phyloP scores from a whole-genome alignment of 306 rosid species.

The Ormosia semicastrata region DNA sequence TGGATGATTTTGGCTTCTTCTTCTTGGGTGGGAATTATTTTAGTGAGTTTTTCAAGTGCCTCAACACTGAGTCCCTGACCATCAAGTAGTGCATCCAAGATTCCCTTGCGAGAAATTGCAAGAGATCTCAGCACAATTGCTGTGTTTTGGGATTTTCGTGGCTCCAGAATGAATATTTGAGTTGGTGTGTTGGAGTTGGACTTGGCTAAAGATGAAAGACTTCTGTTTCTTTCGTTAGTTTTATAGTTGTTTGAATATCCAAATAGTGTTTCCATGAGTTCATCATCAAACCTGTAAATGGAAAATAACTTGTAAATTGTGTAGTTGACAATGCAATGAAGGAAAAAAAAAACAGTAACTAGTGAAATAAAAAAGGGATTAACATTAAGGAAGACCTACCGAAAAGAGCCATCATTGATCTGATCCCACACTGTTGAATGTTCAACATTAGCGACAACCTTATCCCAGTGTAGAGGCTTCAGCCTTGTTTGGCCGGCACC shows the following conservation, averaged over 20 bases:
- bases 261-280: constrained; percentile 75
- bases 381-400: constrained; percentile 37
- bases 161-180: constrained; percentile 66
- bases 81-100: constrained; percentile 61
- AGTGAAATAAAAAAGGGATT: neutral
- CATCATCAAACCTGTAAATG: constrained; percentile 71
- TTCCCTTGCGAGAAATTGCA: constrained; percentile 54
- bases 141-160: constrained; percentile 73
- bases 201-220: constrained; percentile 34
- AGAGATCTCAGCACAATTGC: constrained; percentile 73
- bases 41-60: constrained; percentile 76
- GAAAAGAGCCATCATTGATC: constrained; percentile 74
- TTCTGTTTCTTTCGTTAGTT: constrained; percentile 37
- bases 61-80: constrained; percentile 68
- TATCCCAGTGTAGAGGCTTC: constrained; percentile 94
- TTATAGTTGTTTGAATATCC: constrained; percentile 52
- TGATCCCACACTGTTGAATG: constrained; percentile 86
- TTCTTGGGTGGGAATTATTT: constrained; percentile 69
- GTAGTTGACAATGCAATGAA: neutral
- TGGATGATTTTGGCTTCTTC: constrained; percentile 61
- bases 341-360: neutral
- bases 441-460: constrained; percentile 72
- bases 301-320: neutral
- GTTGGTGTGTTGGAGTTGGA: constrained; percentile 41
- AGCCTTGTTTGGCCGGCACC: constrained; percentile 44